Evolutionary conservation across 495 filamentous ascomycete species (phyloP), one percentile per base, ranked within the genome.

Genomic region (Penicillium atrosanguineum): DNA sequence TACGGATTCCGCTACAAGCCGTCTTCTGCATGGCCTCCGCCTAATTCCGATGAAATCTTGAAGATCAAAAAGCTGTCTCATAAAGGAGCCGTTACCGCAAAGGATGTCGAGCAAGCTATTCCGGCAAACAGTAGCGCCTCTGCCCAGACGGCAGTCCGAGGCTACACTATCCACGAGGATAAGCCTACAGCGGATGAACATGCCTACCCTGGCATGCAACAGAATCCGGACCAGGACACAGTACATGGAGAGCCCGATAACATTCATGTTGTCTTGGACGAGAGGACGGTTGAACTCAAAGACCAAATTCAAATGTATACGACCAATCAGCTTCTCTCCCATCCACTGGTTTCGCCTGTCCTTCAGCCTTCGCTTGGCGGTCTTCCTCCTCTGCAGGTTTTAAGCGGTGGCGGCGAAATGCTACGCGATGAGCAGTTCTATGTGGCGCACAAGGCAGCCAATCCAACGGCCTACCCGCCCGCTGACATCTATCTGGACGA

Each of bases 261-360:
- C 48, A 56, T 70, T 25, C 70, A 88, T 14, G 81, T 87, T 6
- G 79, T 91, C 8, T 69, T 80, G 48, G 78, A 93, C 21, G 88
- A 91, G 44, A 89, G 87, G 18, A 78, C 85, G 0, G 68, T 95
- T 15, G 74, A 85, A 29, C 77, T 97, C 52, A 92, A 88, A 60
- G 93, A 97, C 47, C 93, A 97, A 64, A 94, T 97, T 34, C 93
- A 97, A 70, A 84, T 97, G 78, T 97, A 97, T 68, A 83, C 92
- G 7, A 87, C 90, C 0, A 97, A 97, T 65, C 85, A 92, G 43
- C 72, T 97, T 7, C 70, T 97, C 9, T 79, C 83, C 1, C 92
- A 97, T 63, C 93, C 93, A 0, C 73, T 97, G 3, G 93, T 97
- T 14, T 96, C 92, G 15, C 93, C 93, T 1, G 77, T 90, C 8